Evolutionary conservation across 352 stramenopile species (phyloP).

Genomic region (Vaucheria bursata): DNA sequence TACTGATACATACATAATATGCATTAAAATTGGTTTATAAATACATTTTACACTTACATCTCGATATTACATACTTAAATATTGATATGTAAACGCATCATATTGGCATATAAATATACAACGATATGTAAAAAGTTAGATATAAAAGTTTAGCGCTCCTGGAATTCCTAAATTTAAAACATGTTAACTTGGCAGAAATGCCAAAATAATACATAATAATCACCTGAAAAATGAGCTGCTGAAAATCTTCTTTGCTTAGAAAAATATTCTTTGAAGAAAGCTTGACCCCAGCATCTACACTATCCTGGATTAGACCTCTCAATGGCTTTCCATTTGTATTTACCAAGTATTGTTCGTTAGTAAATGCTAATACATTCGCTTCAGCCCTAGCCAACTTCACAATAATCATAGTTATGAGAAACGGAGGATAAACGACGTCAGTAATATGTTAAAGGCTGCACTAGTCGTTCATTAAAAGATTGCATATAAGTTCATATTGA

Average conservation of each 20-base stretch:
- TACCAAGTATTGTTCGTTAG: slow-evolving; percentile 95
- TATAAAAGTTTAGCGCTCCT: neutral
- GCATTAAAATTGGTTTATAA: too few species aligned
- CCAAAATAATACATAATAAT: too few species aligned
- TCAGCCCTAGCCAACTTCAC: slow-evolving; percentile 87
- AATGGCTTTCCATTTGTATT: slow-evolving; percentile 94
- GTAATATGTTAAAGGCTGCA: too few species aligned
- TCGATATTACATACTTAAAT: too few species aligned
- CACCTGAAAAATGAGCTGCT: slow-evolving; percentile 74
- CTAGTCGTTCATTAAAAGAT: too few species aligned
- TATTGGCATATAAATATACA: slow-evolving; percentile 53
- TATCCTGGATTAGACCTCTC: slow-evolving; percentile 97
- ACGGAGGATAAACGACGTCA: too few species aligned
- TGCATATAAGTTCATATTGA: too few species aligned
- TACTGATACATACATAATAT: too few species aligned
- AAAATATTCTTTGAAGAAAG: slow-evolving; percentile 88
- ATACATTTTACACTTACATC: too few species aligned
- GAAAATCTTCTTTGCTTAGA: slow-evolving; percentile 94
- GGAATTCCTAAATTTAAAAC: too few species aligned
- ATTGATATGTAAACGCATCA: too few species aligned
- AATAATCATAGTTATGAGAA: neutral
- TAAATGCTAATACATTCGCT: slow-evolving; percentile 91
- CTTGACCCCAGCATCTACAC: slow-evolving; percentile 97
- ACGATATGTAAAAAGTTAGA: neutral
- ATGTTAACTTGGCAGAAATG: too few species aligned